Evolutionary conservation across 2,329 filamentous ascomycete genomes (phyloP).

Genomic region (Hawksworthiomyces lignivorus): DNA sequence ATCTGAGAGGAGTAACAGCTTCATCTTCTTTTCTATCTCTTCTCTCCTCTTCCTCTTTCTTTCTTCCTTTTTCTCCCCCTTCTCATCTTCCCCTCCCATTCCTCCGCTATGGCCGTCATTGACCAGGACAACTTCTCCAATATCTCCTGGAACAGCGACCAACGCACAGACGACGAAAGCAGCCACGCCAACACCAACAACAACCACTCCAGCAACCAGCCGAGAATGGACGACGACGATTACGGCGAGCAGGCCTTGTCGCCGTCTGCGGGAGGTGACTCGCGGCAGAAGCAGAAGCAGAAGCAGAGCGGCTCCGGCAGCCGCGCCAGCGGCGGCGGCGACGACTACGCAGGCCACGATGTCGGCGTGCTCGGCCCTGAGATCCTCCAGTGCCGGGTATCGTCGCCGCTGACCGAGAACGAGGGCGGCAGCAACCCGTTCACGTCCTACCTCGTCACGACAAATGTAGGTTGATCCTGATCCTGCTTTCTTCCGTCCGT

Average conservation of each 20-base stretch:
- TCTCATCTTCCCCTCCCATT: neutral
- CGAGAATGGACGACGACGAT: neutral
- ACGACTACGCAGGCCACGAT: constrained; percentile 48
- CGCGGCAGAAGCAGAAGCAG: constrained; percentile 29
- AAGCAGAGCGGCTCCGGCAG: constrained; percentile 39
- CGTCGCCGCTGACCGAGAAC: constrained; percentile 84
- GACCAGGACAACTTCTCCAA: constrained; percentile 70
- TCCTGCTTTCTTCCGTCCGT: too few species aligned
- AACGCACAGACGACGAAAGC: constrained; percentile 31
- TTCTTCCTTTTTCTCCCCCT: neutral
- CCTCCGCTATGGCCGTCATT: constrained; percentile 34
- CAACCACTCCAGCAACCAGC: constrained; percentile 32
- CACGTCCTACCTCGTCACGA: constrained; percentile 90
- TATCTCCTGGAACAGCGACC: constrained; percentile 68
- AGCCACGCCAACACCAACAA: constrained; percentile 21
- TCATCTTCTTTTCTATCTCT: too few species aligned
- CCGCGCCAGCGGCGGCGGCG: constrained; percentile 44
- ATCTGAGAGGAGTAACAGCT: too few species aligned
- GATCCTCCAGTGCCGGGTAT: constrained; percentile 74
- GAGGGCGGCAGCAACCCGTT: constrained; percentile 95
- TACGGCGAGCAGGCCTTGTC: constrained; percentile 10
- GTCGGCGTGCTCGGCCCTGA: constrained; percentile 61
- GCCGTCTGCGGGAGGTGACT: constrained; percentile 1
- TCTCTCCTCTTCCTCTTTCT: neutral
- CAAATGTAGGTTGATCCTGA: constrained; percentile 58